phyloP scores from a whole-genome alignment of 345 rosid genomes.

The Physaria fendleri region DNA sequence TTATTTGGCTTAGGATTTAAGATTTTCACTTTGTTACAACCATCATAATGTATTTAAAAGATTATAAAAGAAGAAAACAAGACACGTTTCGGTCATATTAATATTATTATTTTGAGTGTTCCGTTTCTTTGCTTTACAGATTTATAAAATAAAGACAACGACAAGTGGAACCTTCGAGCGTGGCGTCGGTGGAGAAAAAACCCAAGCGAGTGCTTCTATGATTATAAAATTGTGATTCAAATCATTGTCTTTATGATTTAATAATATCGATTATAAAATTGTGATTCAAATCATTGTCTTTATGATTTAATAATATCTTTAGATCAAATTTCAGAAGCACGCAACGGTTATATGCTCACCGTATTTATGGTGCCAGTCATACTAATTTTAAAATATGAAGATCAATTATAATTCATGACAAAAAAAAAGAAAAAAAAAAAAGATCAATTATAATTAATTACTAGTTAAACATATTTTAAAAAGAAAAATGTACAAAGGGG shows the following conservation, averaged over 20 bases:
- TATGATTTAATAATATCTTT: neutral
- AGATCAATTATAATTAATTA: no score
- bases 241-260: neutral
- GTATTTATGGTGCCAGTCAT: neutral
- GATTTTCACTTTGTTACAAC: conserved; percentile 14
- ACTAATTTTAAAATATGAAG: no score
- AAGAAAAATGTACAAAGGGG: no score
- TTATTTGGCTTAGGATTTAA: conserved; percentile 17
- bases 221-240: neutral
- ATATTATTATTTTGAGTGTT: neutral
- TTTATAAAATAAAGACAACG: neutral
- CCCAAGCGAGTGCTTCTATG: neutral
- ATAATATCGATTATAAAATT: neutral
- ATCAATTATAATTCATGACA: no score
- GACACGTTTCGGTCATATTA: conserved; percentile 12
- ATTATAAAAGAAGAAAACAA: neutral
- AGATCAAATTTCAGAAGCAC: neutral
- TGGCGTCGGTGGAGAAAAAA: conserved; percentile 18
- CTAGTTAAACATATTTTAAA: no score
- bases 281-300: neutral
- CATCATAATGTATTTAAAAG: neutral
- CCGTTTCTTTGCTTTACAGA: neutral
- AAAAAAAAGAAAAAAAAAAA: no score
- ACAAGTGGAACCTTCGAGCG: neutral
- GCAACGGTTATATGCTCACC: conserved; percentile 3